phyloP scores from a whole-genome alignment of 306 rosid genomes.

The Trifolium subterraneum region DNA sequence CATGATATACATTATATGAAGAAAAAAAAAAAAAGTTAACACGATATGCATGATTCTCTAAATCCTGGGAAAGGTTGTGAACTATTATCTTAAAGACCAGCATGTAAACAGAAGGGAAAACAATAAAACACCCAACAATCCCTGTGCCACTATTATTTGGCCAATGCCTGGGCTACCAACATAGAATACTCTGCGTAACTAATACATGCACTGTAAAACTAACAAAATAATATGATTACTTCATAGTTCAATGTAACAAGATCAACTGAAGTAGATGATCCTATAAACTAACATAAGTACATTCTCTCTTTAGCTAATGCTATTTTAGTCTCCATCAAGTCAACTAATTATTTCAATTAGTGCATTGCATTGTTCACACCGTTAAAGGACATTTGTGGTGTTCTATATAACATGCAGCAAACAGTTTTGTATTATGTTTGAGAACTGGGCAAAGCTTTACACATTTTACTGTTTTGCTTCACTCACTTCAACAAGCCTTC shows the following conservation, averaged over 20 bases:
- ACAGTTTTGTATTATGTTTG: constrained; percentile 33
- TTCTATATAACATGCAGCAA: constrained; percentile 34
- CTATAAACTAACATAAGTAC: constrained; percentile 25
- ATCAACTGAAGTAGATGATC: constrained; percentile 31
- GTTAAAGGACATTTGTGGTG: constrained; percentile 31
- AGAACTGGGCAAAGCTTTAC: constrained; percentile 40
- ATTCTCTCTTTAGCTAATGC: constrained; percentile 20
- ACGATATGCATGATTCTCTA: too few relatives aligned
- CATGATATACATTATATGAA: too few relatives aligned
- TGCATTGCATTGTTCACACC: constrained; percentile 33
- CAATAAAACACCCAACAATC: too few relatives aligned
- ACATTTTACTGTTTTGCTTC: constrained; percentile 49
- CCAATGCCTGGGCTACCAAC: background rate
- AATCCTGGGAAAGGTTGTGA: too few relatives aligned
- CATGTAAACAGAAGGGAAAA: too few relatives aligned
- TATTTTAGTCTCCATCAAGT: constrained; percentile 28
- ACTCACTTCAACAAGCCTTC: constrained; percentile 79
- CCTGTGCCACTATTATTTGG: too few relatives aligned
- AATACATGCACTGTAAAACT: constrained; percentile 1
- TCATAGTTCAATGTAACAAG: constrained; percentile 35
- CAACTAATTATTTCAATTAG: constrained; percentile 22
- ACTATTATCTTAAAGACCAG: too few relatives aligned
- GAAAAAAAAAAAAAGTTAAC: too few relatives aligned
- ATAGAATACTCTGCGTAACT: background rate
- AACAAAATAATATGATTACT: constrained; percentile 33